Evolutionary conservation across 495 filamentous ascomycete genomes (phyloP).

Genomic region (Elaphomyces granulatus): DNA sequence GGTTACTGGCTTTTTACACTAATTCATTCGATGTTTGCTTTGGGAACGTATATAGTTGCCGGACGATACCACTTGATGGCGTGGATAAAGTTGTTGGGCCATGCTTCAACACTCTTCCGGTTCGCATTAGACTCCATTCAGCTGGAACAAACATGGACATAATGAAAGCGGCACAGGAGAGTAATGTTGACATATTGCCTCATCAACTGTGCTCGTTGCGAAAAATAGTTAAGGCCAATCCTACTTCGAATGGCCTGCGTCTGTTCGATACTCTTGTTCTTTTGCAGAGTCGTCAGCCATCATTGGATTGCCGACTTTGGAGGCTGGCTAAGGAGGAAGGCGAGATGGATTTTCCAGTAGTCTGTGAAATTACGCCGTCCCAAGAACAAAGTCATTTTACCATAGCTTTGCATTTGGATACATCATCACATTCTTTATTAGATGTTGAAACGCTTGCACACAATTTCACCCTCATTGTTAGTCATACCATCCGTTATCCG

Average conservation of each 20-base stretch:
- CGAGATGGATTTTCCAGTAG: constrained; percentile 61
- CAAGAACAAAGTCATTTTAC: constrained; percentile 23
- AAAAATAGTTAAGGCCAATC: constrained; percentile 35
- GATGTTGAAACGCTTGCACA: constrained; percentile 28
- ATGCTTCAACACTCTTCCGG: constrained; percentile 72
- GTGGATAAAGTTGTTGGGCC: constrained; percentile 60
- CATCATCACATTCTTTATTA: constrained; percentile 25
- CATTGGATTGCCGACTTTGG: constrained; percentile 49
- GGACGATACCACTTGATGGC: constrained; percentile 45
- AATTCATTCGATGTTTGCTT: constrained; percentile 57
- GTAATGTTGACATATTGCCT: constrained; percentile 41
- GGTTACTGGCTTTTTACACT: constrained; percentile 37
- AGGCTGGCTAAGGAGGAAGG: constrained; percentile 49
- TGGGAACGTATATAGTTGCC: constrained; percentile 63
- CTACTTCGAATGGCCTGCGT: constrained; percentile 15
- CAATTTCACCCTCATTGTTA: constrained; percentile 33
- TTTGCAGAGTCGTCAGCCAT: constrained; percentile 41
- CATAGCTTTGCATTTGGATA: constrained; percentile 15
- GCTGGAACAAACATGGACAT: constrained; percentile 35
- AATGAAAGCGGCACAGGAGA: constrained; percentile 34
- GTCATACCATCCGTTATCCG: constrained; percentile 25
- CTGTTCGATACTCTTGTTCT: constrained; percentile 70
- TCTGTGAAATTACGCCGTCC: constrained; percentile 52
- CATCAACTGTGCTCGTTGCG: constrained; percentile 59
- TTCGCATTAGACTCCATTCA: constrained; percentile 39